Evolutionary conservation across 1,139 yeast species (phyloP).

Genomic region (Zygosaccharomyces pseudobailii): DNA sequence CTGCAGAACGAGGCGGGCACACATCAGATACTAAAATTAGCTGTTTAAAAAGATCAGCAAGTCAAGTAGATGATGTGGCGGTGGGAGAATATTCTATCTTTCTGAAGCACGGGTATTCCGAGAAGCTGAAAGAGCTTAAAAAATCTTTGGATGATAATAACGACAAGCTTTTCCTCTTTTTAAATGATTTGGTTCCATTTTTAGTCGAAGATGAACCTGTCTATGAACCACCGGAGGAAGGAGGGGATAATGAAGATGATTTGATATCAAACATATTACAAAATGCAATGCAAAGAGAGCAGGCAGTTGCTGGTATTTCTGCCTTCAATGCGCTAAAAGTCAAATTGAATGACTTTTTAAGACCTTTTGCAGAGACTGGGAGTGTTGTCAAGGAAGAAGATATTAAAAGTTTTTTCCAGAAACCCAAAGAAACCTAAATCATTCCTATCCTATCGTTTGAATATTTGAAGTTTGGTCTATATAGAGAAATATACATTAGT

Average conservation of each 20-base stretch:
- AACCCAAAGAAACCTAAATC: conserved; percentile 34
- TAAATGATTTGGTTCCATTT: conserved; percentile 40
- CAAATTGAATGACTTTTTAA: conserved; percentile 62
- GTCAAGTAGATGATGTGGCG: conserved; percentile 11
- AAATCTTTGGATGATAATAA: conserved; percentile 23
- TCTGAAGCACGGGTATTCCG: conserved; percentile 42
- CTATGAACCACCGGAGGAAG: conserved; percentile 72
- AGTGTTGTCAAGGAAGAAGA: conserved; percentile 81
- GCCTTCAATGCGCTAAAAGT: conserved; percentile 71
- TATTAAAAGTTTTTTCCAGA: conserved; percentile 62
- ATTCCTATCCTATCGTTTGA: background rate
- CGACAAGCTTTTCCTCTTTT: conserved; percentile 28
- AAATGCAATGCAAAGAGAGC: conserved; percentile 43
- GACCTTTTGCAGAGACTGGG: conserved; percentile 81
- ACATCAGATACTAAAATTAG: conserved; percentile 1
- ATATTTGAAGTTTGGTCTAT: background rate
- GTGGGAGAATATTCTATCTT: conserved; percentile 39
- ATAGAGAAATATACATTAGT: background rate
- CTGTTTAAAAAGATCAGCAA: conserved; percentile 8
- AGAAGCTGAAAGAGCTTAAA: conserved; percentile 28
- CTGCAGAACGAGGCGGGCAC: background rate
- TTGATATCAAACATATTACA: conserved; percentile 61
- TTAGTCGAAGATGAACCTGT: conserved; percentile 63
- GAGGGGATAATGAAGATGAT: conserved; percentile 47
- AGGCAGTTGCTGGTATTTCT: conserved; percentile 72